Percentiles rank a stretch among this genome's conserved stretches.
Conservation (phyloP, 2,329 filamentous ascomycete species). For the Ceratocystis colombiana region DNA sequence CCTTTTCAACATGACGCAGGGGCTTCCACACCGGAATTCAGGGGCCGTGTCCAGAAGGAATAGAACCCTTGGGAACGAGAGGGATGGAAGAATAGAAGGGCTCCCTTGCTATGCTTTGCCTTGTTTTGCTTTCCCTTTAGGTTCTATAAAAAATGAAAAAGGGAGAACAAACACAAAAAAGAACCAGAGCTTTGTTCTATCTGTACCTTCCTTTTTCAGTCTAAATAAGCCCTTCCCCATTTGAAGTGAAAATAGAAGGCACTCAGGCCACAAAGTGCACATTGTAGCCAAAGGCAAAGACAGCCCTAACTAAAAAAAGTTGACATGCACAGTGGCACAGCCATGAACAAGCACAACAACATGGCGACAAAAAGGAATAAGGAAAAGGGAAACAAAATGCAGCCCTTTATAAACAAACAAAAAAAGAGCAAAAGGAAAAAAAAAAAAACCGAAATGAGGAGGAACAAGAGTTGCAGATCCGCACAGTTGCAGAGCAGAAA, state of each 20-base stretch:
- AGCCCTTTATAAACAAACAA: not conserved
- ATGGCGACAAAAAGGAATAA: not conserved
- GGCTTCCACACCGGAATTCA: conserved; percentile 6
- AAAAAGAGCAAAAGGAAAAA: not conserved
- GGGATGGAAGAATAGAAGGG: not conserved
- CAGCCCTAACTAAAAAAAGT: not conserved
- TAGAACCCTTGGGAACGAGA: not conserved
- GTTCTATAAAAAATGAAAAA: no score
- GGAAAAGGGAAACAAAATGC: not conserved
- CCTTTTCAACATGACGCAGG: not conserved
- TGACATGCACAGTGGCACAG: not conserved
- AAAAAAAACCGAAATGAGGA: not conserved
- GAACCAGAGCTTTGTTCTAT: not conserved
- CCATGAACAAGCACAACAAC: not conserved
- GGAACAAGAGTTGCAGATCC: not conserved
- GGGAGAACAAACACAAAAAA: no score
- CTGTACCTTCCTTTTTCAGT: not conserved
- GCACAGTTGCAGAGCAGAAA: not conserved
- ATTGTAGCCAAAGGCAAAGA: not conserved
- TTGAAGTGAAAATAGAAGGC: no score
- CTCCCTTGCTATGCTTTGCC: no score
- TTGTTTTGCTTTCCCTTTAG: no score
- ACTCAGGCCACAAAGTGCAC: no score
- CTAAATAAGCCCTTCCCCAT: no score
- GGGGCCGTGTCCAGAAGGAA: not conserved